phyloP scores from a whole-genome alignment of 2,329 filamentous ascomycete species.

The Aspergillus pseudotamarii region DNA sequence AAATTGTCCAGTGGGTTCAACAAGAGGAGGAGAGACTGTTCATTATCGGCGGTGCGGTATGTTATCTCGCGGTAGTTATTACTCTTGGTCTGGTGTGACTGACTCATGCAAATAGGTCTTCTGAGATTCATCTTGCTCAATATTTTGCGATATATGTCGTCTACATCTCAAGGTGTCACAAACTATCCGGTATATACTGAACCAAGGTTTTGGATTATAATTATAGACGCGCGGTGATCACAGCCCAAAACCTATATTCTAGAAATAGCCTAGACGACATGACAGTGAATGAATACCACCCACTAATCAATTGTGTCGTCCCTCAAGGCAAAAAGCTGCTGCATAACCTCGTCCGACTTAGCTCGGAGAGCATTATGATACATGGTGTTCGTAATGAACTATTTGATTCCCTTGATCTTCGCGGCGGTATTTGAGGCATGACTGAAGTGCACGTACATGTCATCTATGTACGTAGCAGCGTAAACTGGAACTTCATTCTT shows the following conservation, averaged over 20 bases:
- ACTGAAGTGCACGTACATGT: slow-evolving; percentile 88
- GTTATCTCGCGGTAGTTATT: slow-evolving; percentile 16
- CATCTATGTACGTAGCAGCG: slow-evolving; percentile 78
- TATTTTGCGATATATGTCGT: background rate
- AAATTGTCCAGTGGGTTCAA: slow-evolving; percentile 87
- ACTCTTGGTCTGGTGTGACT: background rate
- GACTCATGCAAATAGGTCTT: slow-evolving; percentile 5
- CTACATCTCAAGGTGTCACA: background rate
- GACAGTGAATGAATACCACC: background rate
- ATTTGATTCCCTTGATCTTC: slow-evolving; percentile 74
- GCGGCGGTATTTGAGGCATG: slow-evolving; percentile 73
- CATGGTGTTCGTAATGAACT: slow-evolving; percentile 82
- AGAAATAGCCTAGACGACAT: background rate
- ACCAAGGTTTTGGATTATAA: background rate
- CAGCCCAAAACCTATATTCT: background rate
- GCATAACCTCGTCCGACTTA: slow-evolving; percentile 75
- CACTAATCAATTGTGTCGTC: slow-evolving; percentile 66
- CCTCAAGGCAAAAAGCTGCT: slow-evolving; percentile 73
- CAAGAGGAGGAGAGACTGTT: slow-evolving; percentile 92
- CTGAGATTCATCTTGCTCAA: background rate
- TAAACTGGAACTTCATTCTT: slow-evolving; percentile 84
- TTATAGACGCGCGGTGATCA: background rate
- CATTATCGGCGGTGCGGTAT: slow-evolving; percentile 93
- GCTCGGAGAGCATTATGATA: slow-evolving; percentile 82
- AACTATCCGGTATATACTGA: background rate